phyloP scores from a whole-genome alignment of 495 filamentous ascomycete species.

The Daldinia caldariorum region DNA sequence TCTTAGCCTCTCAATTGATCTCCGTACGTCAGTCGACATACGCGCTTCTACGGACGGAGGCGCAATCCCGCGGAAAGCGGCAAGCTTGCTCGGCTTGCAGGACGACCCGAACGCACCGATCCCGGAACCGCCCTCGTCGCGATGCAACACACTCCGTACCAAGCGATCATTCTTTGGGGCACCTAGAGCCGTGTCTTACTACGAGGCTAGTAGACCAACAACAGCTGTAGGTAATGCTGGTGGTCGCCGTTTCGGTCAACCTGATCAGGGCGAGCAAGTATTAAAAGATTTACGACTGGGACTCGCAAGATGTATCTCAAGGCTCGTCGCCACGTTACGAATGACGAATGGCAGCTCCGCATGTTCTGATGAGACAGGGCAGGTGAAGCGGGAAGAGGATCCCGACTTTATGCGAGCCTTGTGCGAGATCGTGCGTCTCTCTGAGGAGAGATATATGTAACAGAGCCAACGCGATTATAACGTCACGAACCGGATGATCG shows the following conservation, averaged over 20 bases:
- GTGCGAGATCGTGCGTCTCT: constrained; percentile 55
- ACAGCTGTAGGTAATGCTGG: constrained; percentile 25
- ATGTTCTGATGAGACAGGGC: constrained; percentile 23
- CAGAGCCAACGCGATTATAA: background rate
- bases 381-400: constrained; percentile 43
- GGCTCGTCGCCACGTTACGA: constrained; percentile 54
- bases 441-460: constrained; percentile 49
- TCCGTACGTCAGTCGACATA: constrained; percentile 30
- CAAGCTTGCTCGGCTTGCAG: constrained; percentile 53
- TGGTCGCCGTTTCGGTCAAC: constrained; percentile 13
- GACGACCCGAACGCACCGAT: constrained; percentile 35
- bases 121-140: constrained; percentile 38
- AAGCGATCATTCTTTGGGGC: constrained; percentile 36
- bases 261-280: constrained; percentile 32
- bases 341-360: constrained; percentile 30
- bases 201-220: constrained; percentile 25
- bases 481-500: constrained; percentile 1
- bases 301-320: constrained; percentile 51
- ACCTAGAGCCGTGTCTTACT: constrained; percentile 17
- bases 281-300: constrained; percentile 50
- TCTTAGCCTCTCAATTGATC: constrained; percentile 30
- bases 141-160: constrained; percentile 32
- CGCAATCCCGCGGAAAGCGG: constrained; percentile 53
- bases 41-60: constrained; percentile 29
- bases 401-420: constrained; percentile 53